Evolutionary conservation across 148 eudicot species (phyloP).

Genomic region (Rhododendron williamsianum): DNA sequence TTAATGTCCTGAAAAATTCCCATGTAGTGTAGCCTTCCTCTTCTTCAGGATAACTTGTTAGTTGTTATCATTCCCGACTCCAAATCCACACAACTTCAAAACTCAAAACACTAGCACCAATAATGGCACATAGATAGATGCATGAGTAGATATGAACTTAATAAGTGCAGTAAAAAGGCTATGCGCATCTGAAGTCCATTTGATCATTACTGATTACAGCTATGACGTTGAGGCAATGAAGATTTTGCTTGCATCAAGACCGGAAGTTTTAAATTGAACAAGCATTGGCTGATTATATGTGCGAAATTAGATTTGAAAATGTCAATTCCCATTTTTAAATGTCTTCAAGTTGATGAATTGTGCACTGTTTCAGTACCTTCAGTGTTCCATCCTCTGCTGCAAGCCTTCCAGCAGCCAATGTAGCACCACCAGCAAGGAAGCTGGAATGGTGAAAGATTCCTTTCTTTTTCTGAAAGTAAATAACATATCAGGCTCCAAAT

Average conservation of each 20-base stretch:
- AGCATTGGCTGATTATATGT: neutral
- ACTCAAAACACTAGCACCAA: neutral
- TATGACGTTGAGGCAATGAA: neutral
- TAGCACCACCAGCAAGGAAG: constrained; percentile 95
- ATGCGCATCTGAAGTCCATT: neutral
- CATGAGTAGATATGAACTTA: neutral
- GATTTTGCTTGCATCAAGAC: neutral
- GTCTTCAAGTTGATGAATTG: neutral
- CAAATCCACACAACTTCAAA: neutral
- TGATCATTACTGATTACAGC: neutral
- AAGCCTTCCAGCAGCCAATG: constrained; percentile 92
- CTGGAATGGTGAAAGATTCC: constrained; percentile 93
- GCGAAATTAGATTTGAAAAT: neutral
- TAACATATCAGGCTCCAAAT: constrained; percentile 6
- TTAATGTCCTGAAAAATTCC: neutral
- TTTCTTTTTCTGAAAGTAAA: constrained; percentile 67
- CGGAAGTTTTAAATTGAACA: neutral
- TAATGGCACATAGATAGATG: neutral
- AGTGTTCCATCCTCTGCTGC: constrained; percentile 57
- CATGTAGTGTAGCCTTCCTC: neutral
- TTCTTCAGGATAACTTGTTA: neutral
- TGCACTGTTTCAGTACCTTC: constrained; percentile 40
- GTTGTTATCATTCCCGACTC: neutral
- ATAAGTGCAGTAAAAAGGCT: neutral
- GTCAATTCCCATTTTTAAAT: neutral